phyloP scores from a whole-genome alignment of 129 eudicot species.

The Saussurea involucrata region DNA sequence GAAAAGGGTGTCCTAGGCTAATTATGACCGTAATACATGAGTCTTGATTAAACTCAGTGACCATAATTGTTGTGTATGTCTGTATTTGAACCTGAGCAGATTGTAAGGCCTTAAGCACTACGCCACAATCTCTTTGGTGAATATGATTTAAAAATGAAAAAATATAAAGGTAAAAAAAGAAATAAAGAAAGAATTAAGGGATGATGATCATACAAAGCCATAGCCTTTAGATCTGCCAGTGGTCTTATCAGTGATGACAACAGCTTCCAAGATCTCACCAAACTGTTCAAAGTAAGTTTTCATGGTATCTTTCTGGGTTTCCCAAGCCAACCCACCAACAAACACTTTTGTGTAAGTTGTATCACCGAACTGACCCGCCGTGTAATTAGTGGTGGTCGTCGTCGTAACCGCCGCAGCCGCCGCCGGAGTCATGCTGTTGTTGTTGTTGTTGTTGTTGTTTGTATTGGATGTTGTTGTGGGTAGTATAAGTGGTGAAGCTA shows the following conservation, averaged over 20 bases:
- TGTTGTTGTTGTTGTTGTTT: background rate
- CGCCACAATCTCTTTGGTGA: too few species aligned
- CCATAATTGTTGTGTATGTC: too few species aligned
- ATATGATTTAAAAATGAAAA: background rate
- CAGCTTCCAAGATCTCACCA: conserved; percentile 96
- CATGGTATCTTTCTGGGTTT: conserved; percentile 91
- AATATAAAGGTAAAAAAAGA: background rate
- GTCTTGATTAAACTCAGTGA: too few species aligned
- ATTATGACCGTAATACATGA: too few species aligned
- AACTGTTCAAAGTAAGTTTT: conserved; percentile 84
- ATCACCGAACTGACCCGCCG: conserved; percentile 84
- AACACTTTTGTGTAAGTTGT: conserved; percentile 93
- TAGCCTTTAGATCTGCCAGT: conserved; percentile 98
- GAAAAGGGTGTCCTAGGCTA: too few species aligned
- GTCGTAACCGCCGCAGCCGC: conserved; percentile 25
- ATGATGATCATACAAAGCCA: conserved; percentile 63
- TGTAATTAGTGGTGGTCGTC: conserved; percentile 33
- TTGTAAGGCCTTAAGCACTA: too few species aligned
- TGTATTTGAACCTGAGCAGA: too few species aligned
- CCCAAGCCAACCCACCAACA: conserved; percentile 99
- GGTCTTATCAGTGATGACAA: conserved; percentile 84
- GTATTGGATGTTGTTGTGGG: background rate
- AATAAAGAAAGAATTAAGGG: background rate
- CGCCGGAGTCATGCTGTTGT: conserved; percentile 29
- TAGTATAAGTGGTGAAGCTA: background rate